These are phyloP conservation scores for Yamadazyma insecticola DNA, from an alignment of 805 yeast species.

Conservation along the genomic window DNA sequence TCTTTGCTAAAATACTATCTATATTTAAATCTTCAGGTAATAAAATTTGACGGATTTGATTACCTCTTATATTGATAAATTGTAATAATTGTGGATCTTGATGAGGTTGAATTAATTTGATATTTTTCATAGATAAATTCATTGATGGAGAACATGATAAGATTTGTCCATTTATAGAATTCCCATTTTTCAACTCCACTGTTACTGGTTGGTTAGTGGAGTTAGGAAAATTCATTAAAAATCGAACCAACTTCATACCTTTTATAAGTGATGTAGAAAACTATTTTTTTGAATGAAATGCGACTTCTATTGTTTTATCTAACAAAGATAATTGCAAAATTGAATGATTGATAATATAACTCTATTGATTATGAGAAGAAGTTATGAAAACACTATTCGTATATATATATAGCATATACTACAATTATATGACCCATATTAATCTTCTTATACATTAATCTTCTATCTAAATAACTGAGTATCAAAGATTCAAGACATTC, in stretches of 20 bases:
- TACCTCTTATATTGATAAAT: constrained; percentile 83
- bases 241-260: constrained; percentile 64
- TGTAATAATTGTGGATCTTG: constrained; percentile 69
- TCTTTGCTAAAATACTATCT: constrained; percentile 55
- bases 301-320: too few relatives aligned
- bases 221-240: constrained; percentile 69
- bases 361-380: too few relatives aligned
- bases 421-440: too few relatives aligned
- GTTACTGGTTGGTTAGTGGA: constrained; percentile 78
- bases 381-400: too few relatives aligned
- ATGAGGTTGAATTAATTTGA: constrained; percentile 68
- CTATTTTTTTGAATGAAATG: too few relatives aligned
- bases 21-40: constrained; percentile 84
- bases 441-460: too few relatives aligned
- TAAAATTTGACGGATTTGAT: constrained; percentile 75
- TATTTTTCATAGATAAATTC: constrained; percentile 81
- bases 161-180: constrained; percentile 77
- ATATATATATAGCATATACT: too few relatives aligned
- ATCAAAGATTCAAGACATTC: too few relatives aligned
- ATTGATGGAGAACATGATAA: constrained; percentile 84
- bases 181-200: constrained; percentile 88
- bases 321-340: too few relatives aligned
- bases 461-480: too few relatives aligned
- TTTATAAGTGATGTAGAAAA: too few relatives aligned
- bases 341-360: too few relatives aligned